phyloP scores from a whole-genome alignment of 2,329 filamentous ascomycete species.

The Colletotrichum falcatum region DNA sequence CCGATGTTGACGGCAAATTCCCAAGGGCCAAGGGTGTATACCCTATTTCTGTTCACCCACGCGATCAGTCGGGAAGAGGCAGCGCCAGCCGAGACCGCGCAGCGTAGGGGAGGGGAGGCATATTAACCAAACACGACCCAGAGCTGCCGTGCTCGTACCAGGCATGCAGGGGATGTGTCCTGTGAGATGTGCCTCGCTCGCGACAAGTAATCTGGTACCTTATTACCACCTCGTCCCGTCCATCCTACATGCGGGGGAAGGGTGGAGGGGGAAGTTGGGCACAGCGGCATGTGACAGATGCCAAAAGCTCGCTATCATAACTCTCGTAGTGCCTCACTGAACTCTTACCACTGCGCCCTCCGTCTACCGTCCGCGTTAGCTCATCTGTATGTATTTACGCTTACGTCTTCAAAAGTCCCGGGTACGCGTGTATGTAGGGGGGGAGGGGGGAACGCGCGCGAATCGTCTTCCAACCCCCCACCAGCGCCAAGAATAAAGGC shows the following conservation, averaged over 20 bases:
- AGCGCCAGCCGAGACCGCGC: not conserved
- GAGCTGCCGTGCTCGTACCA: not conserved
- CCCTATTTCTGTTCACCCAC: not conserved
- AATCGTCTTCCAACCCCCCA: not conserved
- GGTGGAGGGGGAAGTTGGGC: not conserved
- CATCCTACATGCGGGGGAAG: too few species aligned
- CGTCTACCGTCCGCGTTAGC: not conserved
- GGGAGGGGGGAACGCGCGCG: too few species aligned
- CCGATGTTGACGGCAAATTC: not conserved
- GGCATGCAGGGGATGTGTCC: slow-evolving; percentile 2
- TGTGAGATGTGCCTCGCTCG: not conserved
- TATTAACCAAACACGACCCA: not conserved
- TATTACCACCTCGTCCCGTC: not conserved
- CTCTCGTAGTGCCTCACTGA: too few species aligned
- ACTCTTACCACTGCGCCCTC: too few species aligned
- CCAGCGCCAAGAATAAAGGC: not conserved
- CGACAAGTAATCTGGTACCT: not conserved
- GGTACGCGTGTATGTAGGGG: not conserved
- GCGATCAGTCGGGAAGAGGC: not conserved
- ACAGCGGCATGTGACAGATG: slow-evolving; percentile 33
- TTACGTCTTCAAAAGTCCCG: not conserved
- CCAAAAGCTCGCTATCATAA: too few species aligned
- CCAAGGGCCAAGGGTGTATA: not conserved
- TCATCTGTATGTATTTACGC: not conserved
- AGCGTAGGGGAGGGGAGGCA: too few species aligned